Base-by-base conservation (phyloP, 2,329 filamentous ascomycete genomes). In the Fonsecaea erecta region DNA sequence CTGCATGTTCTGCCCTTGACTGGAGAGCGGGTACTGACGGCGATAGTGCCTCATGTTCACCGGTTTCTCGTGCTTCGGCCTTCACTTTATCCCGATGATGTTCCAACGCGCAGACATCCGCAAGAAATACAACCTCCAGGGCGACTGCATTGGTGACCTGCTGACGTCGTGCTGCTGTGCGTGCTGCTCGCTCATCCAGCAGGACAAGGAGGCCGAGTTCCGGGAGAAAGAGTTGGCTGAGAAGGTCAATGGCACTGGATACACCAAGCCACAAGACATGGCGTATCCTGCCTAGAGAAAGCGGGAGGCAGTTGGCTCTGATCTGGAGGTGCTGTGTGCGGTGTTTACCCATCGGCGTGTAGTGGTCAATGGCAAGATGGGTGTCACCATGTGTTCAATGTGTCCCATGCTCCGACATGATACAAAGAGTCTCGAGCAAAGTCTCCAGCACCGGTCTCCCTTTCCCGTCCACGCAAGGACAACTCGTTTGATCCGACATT, bases 151-250 rank as follows among this genome's bases (percentile, higher is more conserved):
- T 62, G 74, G 73, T 30, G 85, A 88, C 73, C 87, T 80, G 74
- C 82, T 81, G 70, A 75, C 77, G 16, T 76, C 81, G 14, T 85
- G 77, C 74, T 87, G 81, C 77, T 87, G 85, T 73, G 74, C 77
- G 30, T 86, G 84, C 78, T 87, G 85, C 71, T 79, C 80, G 3
- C 74, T 86, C 63, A 79, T 86, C 68, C 85, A 88, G 77, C 80
- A 86, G 60, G 84, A 86, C 72, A 84, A 85, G 69, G 85, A 87
- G 72, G 80, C 73, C 30, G 62, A 64, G 54, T 21, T 65, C 16
- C 64, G 62, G 2, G 67, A 69, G 64, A 65, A 64, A 37, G 66
- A 68, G 59, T 18, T 68, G 35, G 62, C 58, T 14, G 48, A 67
- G 8, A 64, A 67, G 30, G 61, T 59, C 57, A 62, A 67, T 40